Evolutionary conservation across 2,329 filamentous ascomycete species (phyloP).

Genomic region (Penicillium sp.): DNA sequence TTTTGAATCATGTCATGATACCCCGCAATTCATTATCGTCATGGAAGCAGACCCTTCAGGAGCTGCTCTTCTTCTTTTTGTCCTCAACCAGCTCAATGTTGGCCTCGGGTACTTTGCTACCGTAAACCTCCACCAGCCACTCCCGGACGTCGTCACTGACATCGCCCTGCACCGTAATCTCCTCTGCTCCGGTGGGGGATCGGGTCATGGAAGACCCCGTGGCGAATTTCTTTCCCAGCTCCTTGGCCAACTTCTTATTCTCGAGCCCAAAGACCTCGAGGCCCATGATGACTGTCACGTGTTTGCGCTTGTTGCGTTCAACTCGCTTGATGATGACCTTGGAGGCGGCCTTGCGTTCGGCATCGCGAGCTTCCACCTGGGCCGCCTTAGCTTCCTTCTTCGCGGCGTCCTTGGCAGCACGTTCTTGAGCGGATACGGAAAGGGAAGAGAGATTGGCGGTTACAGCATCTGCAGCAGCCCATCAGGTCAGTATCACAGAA

Average conservation of each 20-base stretch:
- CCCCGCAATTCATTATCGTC: conserved; percentile 16
- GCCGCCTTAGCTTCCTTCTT: conserved; percentile 97
- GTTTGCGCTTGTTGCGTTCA: conserved; percentile 97
- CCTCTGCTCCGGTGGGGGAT: conserved; percentile 75
- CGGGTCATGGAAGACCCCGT: conserved; percentile 92
- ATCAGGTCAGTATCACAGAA: no score
- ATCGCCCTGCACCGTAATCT: conserved; percentile 97
- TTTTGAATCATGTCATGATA: conserved; percentile 24
- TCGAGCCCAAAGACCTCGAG: conserved; percentile 87
- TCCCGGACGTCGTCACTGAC: conserved; percentile 91
- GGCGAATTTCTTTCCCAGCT: conserved; percentile 97
- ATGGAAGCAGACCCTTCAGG: conserved; percentile 4
- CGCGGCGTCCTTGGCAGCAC: conserved; percentile 88
- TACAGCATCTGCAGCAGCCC: conserved; percentile 58
- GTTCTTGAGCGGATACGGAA: conserved; percentile 85
- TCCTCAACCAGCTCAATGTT: conserved; percentile 94
- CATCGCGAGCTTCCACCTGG: conserved; percentile 74
- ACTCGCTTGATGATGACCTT: conserved; percentile 91
- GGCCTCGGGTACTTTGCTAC: conserved; percentile 78
- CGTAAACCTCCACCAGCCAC: conserved; percentile 79
- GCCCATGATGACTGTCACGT: conserved; percentile 84
- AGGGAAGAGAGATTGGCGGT: conserved; percentile 79
- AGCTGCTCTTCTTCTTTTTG: conserved; percentile 75
- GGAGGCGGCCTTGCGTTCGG: conserved; percentile 73
- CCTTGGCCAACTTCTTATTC: conserved; percentile 92